Conservation (phyloP, 2,329 filamentous ascomycete species). For the Pseudogymnoascus sp. region DNA sequence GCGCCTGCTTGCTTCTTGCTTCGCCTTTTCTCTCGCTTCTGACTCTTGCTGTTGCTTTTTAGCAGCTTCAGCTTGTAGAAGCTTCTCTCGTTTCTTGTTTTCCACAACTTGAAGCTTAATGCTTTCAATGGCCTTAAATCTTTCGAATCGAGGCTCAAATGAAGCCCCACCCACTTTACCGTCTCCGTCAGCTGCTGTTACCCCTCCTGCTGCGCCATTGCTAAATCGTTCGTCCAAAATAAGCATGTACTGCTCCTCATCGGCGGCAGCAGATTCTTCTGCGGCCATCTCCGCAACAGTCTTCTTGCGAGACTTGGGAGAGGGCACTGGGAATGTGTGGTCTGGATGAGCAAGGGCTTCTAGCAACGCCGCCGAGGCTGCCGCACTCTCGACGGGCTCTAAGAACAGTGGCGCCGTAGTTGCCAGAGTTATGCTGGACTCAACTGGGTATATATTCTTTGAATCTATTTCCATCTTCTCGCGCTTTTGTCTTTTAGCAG, state of each 20-base stretch:
- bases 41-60: conserved; percentile 39
- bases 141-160: conserved; percentile 80
- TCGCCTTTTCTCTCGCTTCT: conserved; percentile 38
- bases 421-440: conserved; percentile 65
- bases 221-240: conserved; percentile 77
- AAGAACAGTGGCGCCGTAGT: conserved; percentile 69
- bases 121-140: conserved; percentile 83
- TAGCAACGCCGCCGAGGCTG: conserved; percentile 63
- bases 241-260: conserved; percentile 87
- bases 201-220: conserved; percentile 48
- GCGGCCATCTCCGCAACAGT: conserved; percentile 92
- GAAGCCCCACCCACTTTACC: conserved; percentile 61
- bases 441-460: conserved; percentile 62
- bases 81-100: conserved; percentile 67
- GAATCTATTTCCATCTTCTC: conserved; percentile 70
- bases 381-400: conserved; percentile 61
- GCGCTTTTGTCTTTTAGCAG: conserved; percentile 60
- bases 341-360: conserved; percentile 67
- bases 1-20: conserved; percentile 24
- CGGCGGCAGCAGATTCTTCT: conserved; percentile 84
- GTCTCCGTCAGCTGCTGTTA: conserved; percentile 59
- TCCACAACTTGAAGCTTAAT: conserved; percentile 73
- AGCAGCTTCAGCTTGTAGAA: conserved; percentile 44
- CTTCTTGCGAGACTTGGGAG: conserved; percentile 82
- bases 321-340: conserved; percentile 66